phyloP scores from a whole-genome alignment of 352 stramenopile genomes.

The Phytophthora parvispora region DNA sequence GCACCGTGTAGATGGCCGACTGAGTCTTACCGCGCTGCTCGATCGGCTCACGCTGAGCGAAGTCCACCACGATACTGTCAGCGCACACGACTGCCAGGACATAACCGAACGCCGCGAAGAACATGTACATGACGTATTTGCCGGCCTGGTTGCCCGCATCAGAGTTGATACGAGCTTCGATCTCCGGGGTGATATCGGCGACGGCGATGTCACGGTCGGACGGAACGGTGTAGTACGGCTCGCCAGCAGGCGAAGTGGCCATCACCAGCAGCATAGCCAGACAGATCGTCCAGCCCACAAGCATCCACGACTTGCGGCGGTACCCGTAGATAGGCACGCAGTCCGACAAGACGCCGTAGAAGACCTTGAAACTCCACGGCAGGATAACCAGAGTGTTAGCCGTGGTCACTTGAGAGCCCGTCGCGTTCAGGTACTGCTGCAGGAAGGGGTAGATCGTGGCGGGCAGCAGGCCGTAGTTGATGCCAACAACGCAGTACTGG shows the following conservation, averaged over 20 bases:
- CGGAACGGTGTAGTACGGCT: constrained; percentile 45
- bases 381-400: constrained; percentile 56
- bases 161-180: constrained; percentile 31
- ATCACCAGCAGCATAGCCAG: constrained; percentile 43
- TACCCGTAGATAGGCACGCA: constrained; percentile 68
- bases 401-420: constrained; percentile 35
- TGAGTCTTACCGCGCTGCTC: constrained; percentile 43
- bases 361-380: constrained; percentile 78
- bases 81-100: constrained; percentile 64
- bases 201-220: constrained; percentile 23
- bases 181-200: constrained; percentile 22
- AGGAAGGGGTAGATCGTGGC: constrained; percentile 58
- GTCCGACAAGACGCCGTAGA: constrained; percentile 50
- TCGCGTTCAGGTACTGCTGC: constrained; percentile 53
- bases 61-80: constrained; percentile 54
- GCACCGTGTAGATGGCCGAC: constrained; percentile 45
- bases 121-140: constrained; percentile 56
- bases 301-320: constrained; percentile 31
- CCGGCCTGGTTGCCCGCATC: constrained; percentile 24
- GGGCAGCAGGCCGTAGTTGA: constrained; percentile 41
- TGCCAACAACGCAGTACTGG: constrained; percentile 55
- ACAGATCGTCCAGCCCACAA: constrained; percentile 60
- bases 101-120: constrained; percentile 63
- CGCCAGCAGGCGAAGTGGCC: constrained; percentile 20
- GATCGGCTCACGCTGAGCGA: constrained; percentile 43